A percentile compares a stretch with the other conserved stretches of the same genome.
phyloP scores from a whole-genome alignment of 148 eudicot species.

The Vaccinium vitisidaea region DNA sequence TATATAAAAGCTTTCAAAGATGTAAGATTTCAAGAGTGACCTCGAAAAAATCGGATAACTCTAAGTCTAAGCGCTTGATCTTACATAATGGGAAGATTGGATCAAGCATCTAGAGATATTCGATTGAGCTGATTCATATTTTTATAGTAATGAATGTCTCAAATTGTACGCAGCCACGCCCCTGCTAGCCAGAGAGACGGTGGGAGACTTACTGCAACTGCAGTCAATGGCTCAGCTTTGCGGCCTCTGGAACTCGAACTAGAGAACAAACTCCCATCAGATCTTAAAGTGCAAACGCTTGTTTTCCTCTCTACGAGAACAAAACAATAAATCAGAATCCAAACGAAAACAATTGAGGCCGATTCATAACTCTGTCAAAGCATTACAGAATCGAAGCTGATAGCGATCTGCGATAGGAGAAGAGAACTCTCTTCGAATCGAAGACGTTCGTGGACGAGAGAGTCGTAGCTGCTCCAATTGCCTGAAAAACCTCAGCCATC shows the following conservation, averaged over 20 bases:
- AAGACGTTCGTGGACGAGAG: constrained; percentile 29
- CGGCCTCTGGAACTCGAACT: constrained; percentile 25
- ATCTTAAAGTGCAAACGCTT: constrained; percentile 36
- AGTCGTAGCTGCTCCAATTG: constrained; percentile 49
- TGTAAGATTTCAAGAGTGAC: too few relatives aligned
- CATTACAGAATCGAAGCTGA: constrained; percentile 10
- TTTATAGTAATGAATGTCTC: too few relatives aligned
- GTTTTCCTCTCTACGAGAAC: constrained; percentile 41
- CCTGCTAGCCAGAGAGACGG: too few relatives aligned
- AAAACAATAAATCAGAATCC: neutral
- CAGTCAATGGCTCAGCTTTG: constrained; percentile 40
- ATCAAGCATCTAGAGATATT: too few relatives aligned
- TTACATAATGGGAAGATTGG: too few relatives aligned
- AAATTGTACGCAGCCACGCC: too few relatives aligned
- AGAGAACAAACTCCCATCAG: constrained; percentile 35
- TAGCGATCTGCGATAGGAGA: constrained; percentile 26
- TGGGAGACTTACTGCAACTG: constrained; percentile 57
- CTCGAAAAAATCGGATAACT: too few relatives aligned
- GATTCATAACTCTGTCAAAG: neutral
- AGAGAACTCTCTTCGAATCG: constrained; percentile 34
- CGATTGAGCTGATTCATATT: too few relatives aligned
- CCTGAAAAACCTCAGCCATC: constrained; percentile 57
- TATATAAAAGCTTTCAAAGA: too few relatives aligned
- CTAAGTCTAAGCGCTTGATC: too few relatives aligned
- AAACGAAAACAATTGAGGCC: neutral